These are phyloP conservation scores for Ustilaginoidea virens DNA, from an alignment of 2,329 filamentous ascomycete genomes.

Conservation along the genomic window DNA sequence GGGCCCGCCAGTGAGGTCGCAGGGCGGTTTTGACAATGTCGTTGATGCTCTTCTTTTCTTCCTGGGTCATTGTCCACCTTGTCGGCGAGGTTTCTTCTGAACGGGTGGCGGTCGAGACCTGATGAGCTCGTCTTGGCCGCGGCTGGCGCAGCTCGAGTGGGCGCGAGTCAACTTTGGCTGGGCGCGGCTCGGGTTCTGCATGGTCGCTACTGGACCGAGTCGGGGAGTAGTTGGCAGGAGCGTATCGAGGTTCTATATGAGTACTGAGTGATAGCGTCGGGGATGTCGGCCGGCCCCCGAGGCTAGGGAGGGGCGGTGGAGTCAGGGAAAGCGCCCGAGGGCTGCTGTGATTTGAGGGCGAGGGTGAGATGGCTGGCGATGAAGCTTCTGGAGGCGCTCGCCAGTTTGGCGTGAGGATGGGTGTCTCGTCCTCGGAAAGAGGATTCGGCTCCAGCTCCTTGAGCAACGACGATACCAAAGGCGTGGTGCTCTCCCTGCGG, in stretches of 20 bases:
- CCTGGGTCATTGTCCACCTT: conserved; percentile 51
- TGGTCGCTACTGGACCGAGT: conserved; percentile 29
- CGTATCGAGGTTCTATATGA: conserved; percentile 57
- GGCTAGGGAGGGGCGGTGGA: conserved; percentile 48
- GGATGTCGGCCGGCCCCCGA: conserved; percentile 41
- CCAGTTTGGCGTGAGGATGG: conserved; percentile 12
- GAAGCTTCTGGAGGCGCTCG: conserved; percentile 20
- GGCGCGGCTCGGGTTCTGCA: conserved; percentile 27
- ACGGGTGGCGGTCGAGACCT: conserved; percentile 23
- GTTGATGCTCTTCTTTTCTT: conserved; percentile 78
- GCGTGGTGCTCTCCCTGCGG: conserved; percentile 39
- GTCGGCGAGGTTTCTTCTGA: conserved; percentile 55
- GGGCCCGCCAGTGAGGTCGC: conserved; percentile 67
- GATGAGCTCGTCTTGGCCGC: conserved; percentile 30
- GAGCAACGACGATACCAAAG: conserved; percentile 73
- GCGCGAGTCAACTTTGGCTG: conserved; percentile 10
- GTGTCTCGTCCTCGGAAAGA: conserved; percentile 38
- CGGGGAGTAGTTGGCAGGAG: conserved; percentile 60
- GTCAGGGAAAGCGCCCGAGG: conserved; percentile 52
- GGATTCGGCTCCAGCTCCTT: conserved; percentile 67
- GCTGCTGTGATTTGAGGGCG: conserved; percentile 48
- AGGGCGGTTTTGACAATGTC: conserved; percentile 73
- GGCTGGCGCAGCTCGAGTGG: conserved; percentile 36
- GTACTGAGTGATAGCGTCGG: conserved; percentile 53
- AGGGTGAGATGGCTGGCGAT: conserved; percentile 53